These are phyloP conservation scores for Paecilomyces sp. DNA, from an alignment of 2,329 filamentous ascomycete genomes.

Conservation along the genomic window DNA sequence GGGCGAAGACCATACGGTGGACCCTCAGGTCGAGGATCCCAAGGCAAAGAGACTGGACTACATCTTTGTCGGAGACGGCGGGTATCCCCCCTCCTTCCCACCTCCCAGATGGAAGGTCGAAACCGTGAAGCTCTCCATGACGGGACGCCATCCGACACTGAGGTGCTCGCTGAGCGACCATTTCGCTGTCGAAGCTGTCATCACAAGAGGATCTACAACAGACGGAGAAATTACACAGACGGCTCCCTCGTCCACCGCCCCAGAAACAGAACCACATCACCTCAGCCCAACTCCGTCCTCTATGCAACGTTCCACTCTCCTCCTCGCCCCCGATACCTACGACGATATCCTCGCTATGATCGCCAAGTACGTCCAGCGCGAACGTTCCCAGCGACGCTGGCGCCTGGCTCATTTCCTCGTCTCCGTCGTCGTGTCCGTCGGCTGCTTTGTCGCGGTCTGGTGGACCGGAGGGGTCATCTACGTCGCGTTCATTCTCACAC, in stretches of 20 bases:
- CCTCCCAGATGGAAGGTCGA: slow-evolving; percentile 60
- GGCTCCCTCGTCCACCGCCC: slow-evolving; percentile 1
- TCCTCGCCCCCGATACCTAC: slow-evolving; percentile 48
- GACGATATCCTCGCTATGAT: slow-evolving; percentile 69
- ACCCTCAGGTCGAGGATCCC: slow-evolving; percentile 61
- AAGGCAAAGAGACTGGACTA: slow-evolving; percentile 88
- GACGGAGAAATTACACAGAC: slow-evolving; percentile 2
- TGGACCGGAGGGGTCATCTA: slow-evolving; percentile 61
- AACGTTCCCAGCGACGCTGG: slow-evolving; percentile 63
- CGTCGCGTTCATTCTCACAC: slow-evolving; percentile 70
- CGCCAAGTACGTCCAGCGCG: slow-evolving; percentile 60
- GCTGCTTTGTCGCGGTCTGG: slow-evolving; percentile 76
- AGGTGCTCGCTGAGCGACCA: slow-evolving; percentile 89
- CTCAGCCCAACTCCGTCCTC: slow-evolving; percentile 5
- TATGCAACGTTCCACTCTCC: slow-evolving; percentile 13
- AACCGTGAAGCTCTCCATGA: slow-evolving; percentile 68
- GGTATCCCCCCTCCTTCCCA: slow-evolving; percentile 22
- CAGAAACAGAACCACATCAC: slow-evolving; percentile 4
- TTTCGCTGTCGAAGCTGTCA: slow-evolving; percentile 79
- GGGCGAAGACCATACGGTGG: slow-evolving; percentile 57
- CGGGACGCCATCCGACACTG: slow-evolving; percentile 69
- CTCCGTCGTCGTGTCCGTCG: slow-evolving; percentile 61
- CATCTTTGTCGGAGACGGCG: slow-evolving; percentile 67
- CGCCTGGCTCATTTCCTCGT: slow-evolving; percentile 67
- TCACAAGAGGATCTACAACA: slow-evolving; percentile 42